Evolutionary conservation across 768 basidiomycete species (phyloP), one percentile per base, ranked within the genome.

Genomic region (Suillus spraguei): DNA sequence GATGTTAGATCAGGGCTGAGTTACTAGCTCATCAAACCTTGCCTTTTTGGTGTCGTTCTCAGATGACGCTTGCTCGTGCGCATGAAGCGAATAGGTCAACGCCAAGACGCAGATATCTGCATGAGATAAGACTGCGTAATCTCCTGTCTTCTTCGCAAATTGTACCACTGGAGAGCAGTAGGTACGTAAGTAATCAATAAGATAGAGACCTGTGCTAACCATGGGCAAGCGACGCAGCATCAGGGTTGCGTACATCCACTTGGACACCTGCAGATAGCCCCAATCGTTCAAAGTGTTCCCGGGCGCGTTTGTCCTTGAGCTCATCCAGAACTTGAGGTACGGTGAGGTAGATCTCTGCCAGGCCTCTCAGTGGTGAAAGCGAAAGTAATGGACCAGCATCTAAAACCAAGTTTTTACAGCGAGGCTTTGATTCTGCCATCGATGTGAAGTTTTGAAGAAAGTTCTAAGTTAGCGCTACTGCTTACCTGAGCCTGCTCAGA

Each of bases 331-430:
- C 96, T 68, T 95, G 91, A 0, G 95, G 95, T 1, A 93, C 91
- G 7, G 95, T 97, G 64, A 92, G 78, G 74, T 91, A 99, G 39
- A 85, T 86, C 67, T 90, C 83, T 22, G 97, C 94, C 33, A 99
- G 79, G 13, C 95, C 94, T n/a, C 94, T 84, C 10, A 99, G 83
- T 0, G 96, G 94, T 0, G 91, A 90, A 3, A 97, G 81, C 4
- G 94, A 94, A 4, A 99, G 87, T 0, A 98, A 81, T 4, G 97
- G 96, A 2, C 95, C 95, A 0, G 97, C 91, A 84, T 99, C 97
- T 56, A 99, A 87, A 8, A 99, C 89, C 16, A 99, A 85, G 65
- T 85, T 87, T 73, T 85, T 89, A 77, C 91, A 92, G 62, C 81
- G 83, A 16, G 81, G 80, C 54, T 74, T 71, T 58, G 66, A 60